Conservation (phyloP, 2,329 filamentous ascomycete genomes). For the Neospermospora avenae region DNA sequence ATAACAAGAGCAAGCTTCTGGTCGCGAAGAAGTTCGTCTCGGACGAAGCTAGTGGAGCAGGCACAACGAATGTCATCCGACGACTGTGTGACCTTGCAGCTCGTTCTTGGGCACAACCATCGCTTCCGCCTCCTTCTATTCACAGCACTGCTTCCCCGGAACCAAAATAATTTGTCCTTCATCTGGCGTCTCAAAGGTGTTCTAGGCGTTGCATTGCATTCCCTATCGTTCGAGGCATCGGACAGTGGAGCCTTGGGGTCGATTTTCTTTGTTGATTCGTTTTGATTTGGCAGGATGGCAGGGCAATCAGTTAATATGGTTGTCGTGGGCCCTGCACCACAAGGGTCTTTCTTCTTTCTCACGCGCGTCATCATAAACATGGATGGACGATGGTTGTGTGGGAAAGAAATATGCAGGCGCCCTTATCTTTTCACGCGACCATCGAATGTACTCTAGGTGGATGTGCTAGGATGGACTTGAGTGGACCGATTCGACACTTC, state of each 20-base stretch:
- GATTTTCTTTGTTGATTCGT: not conserved
- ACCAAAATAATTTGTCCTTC: constrained; percentile 4
- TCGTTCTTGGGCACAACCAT: constrained; percentile 37
- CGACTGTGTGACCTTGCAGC: constrained; percentile 66
- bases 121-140: constrained; percentile 11
- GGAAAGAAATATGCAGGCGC: not conserved
- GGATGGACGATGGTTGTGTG: not conserved
- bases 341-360: not conserved
- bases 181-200: constrained; percentile 16
- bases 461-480: too few species aligned
- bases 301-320: not conserved
- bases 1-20: constrained; percentile 62
- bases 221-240: constrained; percentile 23
- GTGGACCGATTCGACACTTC: not conserved
- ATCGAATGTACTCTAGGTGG: not conserved
- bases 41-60: constrained; percentile 62
- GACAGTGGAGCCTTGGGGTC: constrained; percentile 14
- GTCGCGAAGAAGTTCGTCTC: constrained; percentile 69
- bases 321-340: not conserved
- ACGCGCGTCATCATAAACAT: not conserved
- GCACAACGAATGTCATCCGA: constrained; percentile 71
- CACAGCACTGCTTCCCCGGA: constrained; percentile 9
- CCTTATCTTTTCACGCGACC: not conserved
- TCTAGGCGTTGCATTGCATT: constrained; percentile 26
- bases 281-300: not conserved